phyloP scores from a whole-genome alignment of 805 yeast genomes.

The Ogataea dorogensis region DNA sequence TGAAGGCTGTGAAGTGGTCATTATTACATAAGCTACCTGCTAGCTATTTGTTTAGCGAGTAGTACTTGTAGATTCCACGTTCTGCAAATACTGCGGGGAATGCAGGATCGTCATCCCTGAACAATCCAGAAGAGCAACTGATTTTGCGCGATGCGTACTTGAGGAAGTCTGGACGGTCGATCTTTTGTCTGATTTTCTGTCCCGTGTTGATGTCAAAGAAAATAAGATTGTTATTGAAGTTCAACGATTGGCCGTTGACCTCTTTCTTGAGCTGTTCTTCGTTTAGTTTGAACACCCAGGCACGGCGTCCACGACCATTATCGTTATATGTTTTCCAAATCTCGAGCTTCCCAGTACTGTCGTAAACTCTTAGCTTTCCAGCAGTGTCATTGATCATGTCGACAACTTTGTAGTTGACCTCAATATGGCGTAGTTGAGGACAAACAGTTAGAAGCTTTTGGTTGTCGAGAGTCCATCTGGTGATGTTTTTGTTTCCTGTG shows the following conservation, averaged over 20 bases:
- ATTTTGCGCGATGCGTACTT: constrained; percentile 54
- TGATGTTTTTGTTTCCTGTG: constrained; percentile 58
- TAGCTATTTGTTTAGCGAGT: constrained; percentile 47
- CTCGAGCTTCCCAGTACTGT: constrained; percentile 21
- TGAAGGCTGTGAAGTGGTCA: constrained; percentile 3
- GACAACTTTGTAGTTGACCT: constrained; percentile 58
- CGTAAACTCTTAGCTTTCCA: constrained; percentile 28
- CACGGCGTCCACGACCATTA: constrained; percentile 64
- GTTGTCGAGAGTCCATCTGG: constrained; percentile 58
- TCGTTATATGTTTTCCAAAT: constrained; percentile 54
- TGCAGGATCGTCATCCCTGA: constrained; percentile 38
- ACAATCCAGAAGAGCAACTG: constrained; percentile 53
- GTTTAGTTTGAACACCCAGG: constrained; percentile 65
- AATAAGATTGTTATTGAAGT: constrained; percentile 40
- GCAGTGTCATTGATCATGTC: constrained; percentile 44
- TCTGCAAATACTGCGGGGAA: constrained; percentile 53
- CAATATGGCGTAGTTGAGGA: constrained; percentile 58
- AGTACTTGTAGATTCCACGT: constrained; percentile 57
- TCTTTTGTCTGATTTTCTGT: constrained; percentile 48
- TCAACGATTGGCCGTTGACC: constrained; percentile 24
- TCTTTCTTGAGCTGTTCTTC: constrained; percentile 24
- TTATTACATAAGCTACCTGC: not conserved
- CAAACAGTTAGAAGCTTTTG: constrained; percentile 44
- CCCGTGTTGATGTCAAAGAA: constrained; percentile 67
- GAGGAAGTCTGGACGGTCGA: constrained; percentile 47